phyloP scores from a whole-genome alignment of 2,329 filamentous ascomycete species.

The Penicillium decumbens region DNA sequence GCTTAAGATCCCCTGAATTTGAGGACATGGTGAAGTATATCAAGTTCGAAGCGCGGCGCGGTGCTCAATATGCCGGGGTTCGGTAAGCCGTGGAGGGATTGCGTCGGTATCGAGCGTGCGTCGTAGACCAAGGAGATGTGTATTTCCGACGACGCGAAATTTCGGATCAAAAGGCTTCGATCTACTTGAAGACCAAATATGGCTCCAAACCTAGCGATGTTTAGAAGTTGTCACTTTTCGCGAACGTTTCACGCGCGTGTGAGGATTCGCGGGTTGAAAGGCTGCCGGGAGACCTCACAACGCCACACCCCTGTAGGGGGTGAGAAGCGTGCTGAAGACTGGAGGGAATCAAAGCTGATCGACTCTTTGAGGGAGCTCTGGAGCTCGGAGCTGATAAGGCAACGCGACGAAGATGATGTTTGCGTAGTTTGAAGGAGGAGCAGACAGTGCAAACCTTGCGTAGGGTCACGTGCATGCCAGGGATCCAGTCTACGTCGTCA shows the following conservation, averaged over 20 bases:
- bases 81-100: not conserved
- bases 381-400: slow-evolving; percentile 25
- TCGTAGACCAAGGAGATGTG: not conserved
- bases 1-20: slow-evolving; percentile 14
- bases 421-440: slow-evolving; percentile 38
- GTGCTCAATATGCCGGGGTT: not conserved
- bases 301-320: slow-evolving; percentile 16
- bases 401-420: slow-evolving; percentile 32
- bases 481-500: not conserved
- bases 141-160: not conserved
- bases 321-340: slow-evolving; percentile 9
- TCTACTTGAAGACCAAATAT: not conserved
- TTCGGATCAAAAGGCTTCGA: not conserved
- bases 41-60: not conserved
- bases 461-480: slow-evolving; percentile 8
- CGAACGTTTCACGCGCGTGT: not conserved
- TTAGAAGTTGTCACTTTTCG: not conserved
- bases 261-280: not conserved
- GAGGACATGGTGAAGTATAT: slow-evolving; percentile 25
- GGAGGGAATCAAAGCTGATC: slow-evolving; percentile 2
- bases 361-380: slow-evolving; percentile 1
- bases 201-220: not conserved
- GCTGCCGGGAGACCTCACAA: not conserved
- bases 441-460: slow-evolving; percentile 41
- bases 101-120: not conserved